Evolutionary conservation across 179 eudicot genomes (phyloP).

Genomic region (Actinidia chinensis): DNA sequence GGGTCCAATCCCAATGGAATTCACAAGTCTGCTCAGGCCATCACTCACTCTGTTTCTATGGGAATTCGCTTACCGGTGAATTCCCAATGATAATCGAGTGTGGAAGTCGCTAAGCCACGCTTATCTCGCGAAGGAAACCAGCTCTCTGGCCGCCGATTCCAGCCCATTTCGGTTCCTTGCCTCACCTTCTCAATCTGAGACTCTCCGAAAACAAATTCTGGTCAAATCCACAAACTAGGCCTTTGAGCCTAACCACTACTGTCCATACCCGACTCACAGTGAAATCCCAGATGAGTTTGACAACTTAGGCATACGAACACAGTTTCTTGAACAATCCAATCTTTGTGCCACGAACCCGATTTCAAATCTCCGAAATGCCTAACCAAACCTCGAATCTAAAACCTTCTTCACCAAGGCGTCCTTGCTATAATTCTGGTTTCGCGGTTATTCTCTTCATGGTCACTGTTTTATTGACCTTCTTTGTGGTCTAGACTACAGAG

Average conservation of each 20-base stretch:
- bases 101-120: conserved; percentile 55
- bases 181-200: conserved; percentile 53
- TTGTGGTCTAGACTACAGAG: conserved; percentile 36
- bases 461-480: conserved; percentile 31
- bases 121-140: conserved; percentile 55
- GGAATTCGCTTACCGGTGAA: conserved; percentile 65
- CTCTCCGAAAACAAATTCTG: conserved; percentile 67
- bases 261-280: conserved; percentile 64
- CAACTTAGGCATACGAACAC: conserved; percentile 45
- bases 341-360: conserved; percentile 51
- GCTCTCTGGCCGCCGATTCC: conserved; percentile 70
- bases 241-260: conserved; percentile 40
- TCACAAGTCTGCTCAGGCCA: conserved; percentile 51
- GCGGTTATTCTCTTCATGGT: conserved; percentile 37
- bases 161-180: conserved; percentile 45
- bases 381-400: conserved; percentile 17
- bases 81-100: conserved; percentile 48
- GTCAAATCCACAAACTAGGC: conserved; percentile 50
- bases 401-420: conserved; percentile 31
- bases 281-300: conserved; percentile 59
- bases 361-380: conserved; percentile 45
- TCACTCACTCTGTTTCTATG: conserved; percentile 47
- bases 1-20: conserved; percentile 53
- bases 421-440: conserved; percentile 54
- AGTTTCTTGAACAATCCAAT: conserved; percentile 62